Conservation (phyloP, 805 yeast species). For the Metschnikowia reukaufii region DNA sequence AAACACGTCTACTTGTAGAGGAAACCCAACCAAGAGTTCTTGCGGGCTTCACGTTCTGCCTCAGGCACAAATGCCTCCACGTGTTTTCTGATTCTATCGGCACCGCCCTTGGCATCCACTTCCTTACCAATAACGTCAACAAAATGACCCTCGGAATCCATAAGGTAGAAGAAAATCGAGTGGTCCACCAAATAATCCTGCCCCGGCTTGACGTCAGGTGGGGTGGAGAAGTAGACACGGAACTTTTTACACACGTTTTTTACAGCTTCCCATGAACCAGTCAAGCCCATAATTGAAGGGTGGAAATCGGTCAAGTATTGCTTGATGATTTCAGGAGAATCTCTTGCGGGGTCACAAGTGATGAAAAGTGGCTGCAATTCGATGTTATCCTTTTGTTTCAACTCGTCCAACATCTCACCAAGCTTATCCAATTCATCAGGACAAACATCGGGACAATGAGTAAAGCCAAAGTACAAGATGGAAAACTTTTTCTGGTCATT, state of each 20-base stretch:
- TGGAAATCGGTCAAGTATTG: constrained; percentile 88
- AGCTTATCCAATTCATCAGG: constrained; percentile 96
- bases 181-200: constrained; percentile 97
- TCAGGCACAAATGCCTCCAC: constrained; percentile 74
- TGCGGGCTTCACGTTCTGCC: constrained; percentile 64
- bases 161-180: constrained; percentile 92
- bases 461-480: constrained; percentile 91
- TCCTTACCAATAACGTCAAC: constrained; percentile 94
- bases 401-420: constrained; percentile 64
- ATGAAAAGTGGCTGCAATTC: constrained; percentile 83
- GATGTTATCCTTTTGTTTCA: constrained; percentile 55
- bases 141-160: constrained; percentile 98
- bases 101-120: constrained; percentile 75
- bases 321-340: constrained; percentile 79
- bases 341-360: constrained; percentile 97
- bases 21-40: constrained; percentile 59
- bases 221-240: constrained; percentile 97
- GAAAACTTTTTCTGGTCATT: constrained; percentile 66
- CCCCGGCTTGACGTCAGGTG: constrained; percentile 89
- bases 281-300: constrained; percentile 82
- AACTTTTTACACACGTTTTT: constrained; percentile 84
- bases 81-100: constrained; percentile 71
- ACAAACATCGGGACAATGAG: constrained; percentile 97
- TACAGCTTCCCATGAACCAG: constrained; percentile 85
- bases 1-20: constrained; percentile 42